Evolutionary conservation across 2,329 filamentous ascomycete species (phyloP), one percentile per base, ranked within the genome.

Genomic region (Zymoseptoria brevis): DNA sequence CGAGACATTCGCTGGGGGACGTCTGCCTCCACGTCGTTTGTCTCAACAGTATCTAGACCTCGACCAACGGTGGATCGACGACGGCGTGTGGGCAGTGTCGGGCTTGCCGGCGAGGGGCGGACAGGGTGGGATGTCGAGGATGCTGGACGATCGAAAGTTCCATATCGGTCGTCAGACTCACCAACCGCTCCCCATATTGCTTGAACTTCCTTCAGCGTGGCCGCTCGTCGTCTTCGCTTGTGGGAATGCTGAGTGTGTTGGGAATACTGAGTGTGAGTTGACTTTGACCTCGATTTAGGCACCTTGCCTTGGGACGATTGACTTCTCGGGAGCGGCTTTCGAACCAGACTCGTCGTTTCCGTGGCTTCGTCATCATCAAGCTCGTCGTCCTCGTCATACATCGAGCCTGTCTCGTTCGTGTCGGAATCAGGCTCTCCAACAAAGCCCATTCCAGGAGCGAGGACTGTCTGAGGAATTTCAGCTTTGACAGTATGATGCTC

Each of bases 371-470:
- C 50, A 19, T 66, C 66, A 26, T 56, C 55, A 16, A 63, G 62
- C 4, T 26, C 22, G 19, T 68, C 66, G 19, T 67, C 67, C 8
- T 67, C 65, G 1, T 64, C 64, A 2, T 63, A 61, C 9, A 66
- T 61, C 2, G 64, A 62, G 19, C 60, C 66, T 3, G 60, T 63
- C 11, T 69, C 66, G 53, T 69, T 66, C 8, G 61, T 66, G 29
- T 67, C 66, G 5, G 63, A 65, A 45, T 69, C 66, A 19, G 69
- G 70, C 45, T 72, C 71, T 22, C 64, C 70, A 21, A 72, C 68
- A 53, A 73, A 82, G 29, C 90, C 91, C 59, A 96, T 81, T 4
- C 91, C 91, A 1, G 92, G 91, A 0, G 90, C 85, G 19, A 96
- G 80, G 0, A 86, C 85, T 0, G 88, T 90, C 71, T 83, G 74